These are phyloP conservation scores for Globisporangium echinulatum DNA, from an alignment of 352 stramenopile species.

Conservation along the genomic window DNA sequence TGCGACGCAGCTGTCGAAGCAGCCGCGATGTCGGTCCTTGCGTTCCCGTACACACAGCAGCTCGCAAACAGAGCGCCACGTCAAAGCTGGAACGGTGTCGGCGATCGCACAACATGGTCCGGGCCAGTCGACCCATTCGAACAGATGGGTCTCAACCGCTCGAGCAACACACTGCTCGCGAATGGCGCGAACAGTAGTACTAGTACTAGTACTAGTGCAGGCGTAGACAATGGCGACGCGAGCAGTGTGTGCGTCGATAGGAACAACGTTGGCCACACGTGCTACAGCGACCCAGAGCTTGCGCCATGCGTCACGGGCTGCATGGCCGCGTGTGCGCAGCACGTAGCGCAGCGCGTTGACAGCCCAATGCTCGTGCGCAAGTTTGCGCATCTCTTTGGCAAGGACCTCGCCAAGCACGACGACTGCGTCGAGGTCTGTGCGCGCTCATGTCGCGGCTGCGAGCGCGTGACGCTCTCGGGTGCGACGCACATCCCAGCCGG, in stretches of 20 bases:
- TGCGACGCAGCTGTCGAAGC: slow-evolving; percentile 36
- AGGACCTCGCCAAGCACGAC: slow-evolving; percentile 58
- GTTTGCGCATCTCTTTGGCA: slow-evolving; percentile 68
- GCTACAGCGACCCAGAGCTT: slow-evolving; percentile 34
- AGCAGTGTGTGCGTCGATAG: slow-evolving; percentile 57
- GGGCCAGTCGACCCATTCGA: slow-evolving; percentile 55
- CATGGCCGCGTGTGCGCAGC: slow-evolving; percentile 35
- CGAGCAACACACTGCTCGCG: slow-evolving; percentile 33
- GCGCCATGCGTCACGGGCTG: slow-evolving; percentile 56
- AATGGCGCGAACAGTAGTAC: too few species aligned
- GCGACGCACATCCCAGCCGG: slow-evolving; percentile 24
- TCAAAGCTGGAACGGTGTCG: slow-evolving; percentile 63
- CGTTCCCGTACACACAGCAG: slow-evolving; percentile 43
- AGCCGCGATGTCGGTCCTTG: slow-evolving; percentile 22
- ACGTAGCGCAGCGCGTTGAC: slow-evolving; percentile 43
- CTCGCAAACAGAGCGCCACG: slow-evolving; percentile 25
- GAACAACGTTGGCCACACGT: slow-evolving; percentile 47
- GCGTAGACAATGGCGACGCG: slow-evolving; percentile 14
- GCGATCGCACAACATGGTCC: slow-evolving; percentile 26
- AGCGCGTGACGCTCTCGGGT: slow-evolving; percentile 49
- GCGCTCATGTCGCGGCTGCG: slow-evolving; percentile 55
- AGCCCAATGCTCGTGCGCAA: slow-evolving; percentile 28
- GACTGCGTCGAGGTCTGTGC: slow-evolving; percentile 64
- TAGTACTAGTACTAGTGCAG: not conserved
- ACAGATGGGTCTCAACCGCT: slow-evolving; percentile 44